Evolutionary conservation across 805 yeast species (phyloP).

Genomic region (Candida nonsorbophila): DNA sequence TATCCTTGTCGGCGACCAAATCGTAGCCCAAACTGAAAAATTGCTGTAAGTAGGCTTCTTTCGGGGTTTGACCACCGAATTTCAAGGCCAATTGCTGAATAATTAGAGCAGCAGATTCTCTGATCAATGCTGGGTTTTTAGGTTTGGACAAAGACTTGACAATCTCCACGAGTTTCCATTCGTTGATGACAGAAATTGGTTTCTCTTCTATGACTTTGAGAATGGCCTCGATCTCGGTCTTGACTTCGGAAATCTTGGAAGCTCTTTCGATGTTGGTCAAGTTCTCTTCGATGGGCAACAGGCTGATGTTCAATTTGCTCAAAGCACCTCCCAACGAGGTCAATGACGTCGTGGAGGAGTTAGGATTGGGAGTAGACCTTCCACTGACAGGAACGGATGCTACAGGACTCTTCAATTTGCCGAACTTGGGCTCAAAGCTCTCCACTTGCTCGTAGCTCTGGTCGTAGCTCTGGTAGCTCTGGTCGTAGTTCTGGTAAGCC

Average conservation of each 20-base stretch:
- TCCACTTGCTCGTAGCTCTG: slow-evolving; percentile 7
- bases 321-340: slow-evolving; percentile 69
- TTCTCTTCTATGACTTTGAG: slow-evolving; percentile 47
- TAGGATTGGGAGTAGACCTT: slow-evolving; percentile 27
- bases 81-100: slow-evolving; percentile 53
- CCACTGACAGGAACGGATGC: slow-evolving; percentile 33
- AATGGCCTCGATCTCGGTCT: slow-evolving; percentile 49
- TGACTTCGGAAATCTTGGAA: slow-evolving; percentile 48
- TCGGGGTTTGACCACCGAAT: slow-evolving; percentile 64
- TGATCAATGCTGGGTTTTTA: slow-evolving; percentile 65
- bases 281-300: slow-evolving; percentile 61
- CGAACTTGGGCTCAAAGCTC: slow-evolving; percentile 7
- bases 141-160: slow-evolving; percentile 63
- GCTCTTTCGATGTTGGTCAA: slow-evolving; percentile 50
- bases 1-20: slow-evolving; percentile 80
- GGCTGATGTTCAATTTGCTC: slow-evolving; percentile 47
- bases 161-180: slow-evolving; percentile 63
- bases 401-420: slow-evolving; percentile 12
- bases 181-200: slow-evolving; percentile 39
- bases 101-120: slow-evolving; percentile 72
- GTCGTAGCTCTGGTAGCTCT: slow-evolving; percentile 8
- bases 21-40: slow-evolving; percentile 65
- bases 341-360: slow-evolving; percentile 64
- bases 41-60: slow-evolving; percentile 67
- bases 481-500: slow-evolving; percentile 2